Evolutionary conservation across 2,329 filamentous ascomycete genomes (phyloP).

Genomic region (Aspergillus vadensis): DNA sequence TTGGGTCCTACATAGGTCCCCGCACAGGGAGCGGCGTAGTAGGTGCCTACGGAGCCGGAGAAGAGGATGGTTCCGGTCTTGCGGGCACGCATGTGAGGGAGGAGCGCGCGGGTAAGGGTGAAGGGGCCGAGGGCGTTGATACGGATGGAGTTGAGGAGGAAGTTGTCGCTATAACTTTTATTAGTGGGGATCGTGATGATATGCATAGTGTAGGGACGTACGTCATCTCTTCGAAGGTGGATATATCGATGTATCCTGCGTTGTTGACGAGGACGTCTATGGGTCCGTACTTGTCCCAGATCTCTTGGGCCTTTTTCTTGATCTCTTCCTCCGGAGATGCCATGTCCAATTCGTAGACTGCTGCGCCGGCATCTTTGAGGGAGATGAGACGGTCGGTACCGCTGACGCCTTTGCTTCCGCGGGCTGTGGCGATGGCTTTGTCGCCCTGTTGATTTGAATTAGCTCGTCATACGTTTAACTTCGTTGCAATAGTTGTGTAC

Average conservation of each 20-base stretch:
- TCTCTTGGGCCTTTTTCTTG: neutral
- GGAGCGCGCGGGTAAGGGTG: conserved; percentile 39
- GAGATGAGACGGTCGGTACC: neutral
- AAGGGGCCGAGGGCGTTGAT: conserved; percentile 36
- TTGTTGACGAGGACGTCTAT: neutral
- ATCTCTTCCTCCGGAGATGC: neutral
- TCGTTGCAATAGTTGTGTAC: too few species aligned
- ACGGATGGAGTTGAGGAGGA: neutral
- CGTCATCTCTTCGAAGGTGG: conserved; percentile 4
- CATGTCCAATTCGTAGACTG: neutral
- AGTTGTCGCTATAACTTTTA: neutral
- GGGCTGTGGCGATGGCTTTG: neutral
- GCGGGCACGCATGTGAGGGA: conserved; percentile 42
- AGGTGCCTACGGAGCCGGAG: conserved; percentile 44
- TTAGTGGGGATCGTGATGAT: neutral
- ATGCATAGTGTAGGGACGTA: neutral
- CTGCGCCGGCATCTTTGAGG: neutral
- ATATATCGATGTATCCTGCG: neutral
- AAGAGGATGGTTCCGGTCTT: conserved; percentile 43
- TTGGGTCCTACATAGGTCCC: conserved; percentile 49
- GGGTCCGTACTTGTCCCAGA: neutral
- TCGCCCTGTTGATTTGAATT: neutral
- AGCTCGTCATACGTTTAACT: neutral
- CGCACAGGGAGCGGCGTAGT: conserved; percentile 34
- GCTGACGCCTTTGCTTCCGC: neutral